phyloP scores from a whole-genome alignment of 2,329 filamentous ascomycete genomes.

The Chaetomiaceae sp. region DNA sequence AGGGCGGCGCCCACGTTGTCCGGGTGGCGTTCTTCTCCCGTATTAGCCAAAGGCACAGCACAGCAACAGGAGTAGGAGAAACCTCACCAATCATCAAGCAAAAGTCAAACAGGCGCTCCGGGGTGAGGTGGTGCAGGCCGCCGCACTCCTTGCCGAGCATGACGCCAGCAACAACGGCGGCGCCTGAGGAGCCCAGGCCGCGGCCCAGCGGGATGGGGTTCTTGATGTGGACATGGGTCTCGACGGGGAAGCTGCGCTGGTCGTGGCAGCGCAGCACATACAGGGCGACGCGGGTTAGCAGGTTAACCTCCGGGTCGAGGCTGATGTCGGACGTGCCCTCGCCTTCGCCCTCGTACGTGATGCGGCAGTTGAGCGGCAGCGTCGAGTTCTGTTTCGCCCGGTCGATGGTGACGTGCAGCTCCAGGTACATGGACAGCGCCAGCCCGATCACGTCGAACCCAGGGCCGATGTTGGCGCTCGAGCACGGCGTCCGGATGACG shows the following conservation, averaged over 20 bases:
- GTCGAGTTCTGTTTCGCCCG: slow-evolving; percentile 47
- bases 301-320: slow-evolving; percentile 77
- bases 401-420: slow-evolving; percentile 75
- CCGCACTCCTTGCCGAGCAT: slow-evolving; percentile 86
- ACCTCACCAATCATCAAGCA: slow-evolving; percentile 85
- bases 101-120: slow-evolving; percentile 85
- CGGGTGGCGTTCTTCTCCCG: slow-evolving; percentile 65
- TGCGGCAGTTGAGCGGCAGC: slow-evolving; percentile 71
- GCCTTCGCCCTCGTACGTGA: slow-evolving; percentile 85
- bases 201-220: slow-evolving; percentile 92
- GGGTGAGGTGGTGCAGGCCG: slow-evolving; percentile 63
- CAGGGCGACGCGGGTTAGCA: slow-evolving; percentile 88
- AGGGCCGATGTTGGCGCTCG: slow-evolving; percentile 94
- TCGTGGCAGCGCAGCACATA: slow-evolving; percentile 93
- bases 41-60: slow-evolving; percentile 1
- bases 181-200: slow-evolving; percentile 89
- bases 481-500: slow-evolving; percentile 78
- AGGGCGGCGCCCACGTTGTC: slow-evolving; percentile 93
- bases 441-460: slow-evolving; percentile 98
- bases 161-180: slow-evolving; percentile 93
- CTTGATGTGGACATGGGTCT: slow-evolving; percentile 89
- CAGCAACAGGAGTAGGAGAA: background rate
- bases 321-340: slow-evolving; percentile 67
- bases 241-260: slow-evolving; percentile 72
- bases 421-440: slow-evolving; percentile 87